Base-by-base conservation (phyloP, 306 rosid species). In the Amphicarpaea edgeworthii region DNA sequence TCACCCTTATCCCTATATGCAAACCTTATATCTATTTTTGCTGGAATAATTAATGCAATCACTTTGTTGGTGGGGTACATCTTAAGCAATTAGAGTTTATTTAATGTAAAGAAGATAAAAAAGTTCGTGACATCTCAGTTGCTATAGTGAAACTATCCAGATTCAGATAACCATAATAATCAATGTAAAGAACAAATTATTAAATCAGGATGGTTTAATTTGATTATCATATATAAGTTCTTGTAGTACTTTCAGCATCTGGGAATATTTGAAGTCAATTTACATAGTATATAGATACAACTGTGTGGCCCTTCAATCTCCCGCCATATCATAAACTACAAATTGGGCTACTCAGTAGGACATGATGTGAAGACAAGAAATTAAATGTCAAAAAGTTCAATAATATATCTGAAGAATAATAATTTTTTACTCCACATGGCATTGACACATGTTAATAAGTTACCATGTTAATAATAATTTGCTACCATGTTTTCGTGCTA, bases 161-260 rank as follows among this genome's bases (percentile, higher is more conserved):
- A 24, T 30, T 30, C 15, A 32, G 32, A 3, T 53, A 53, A 23
- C 26, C 43, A 8, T 26, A 68, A 12, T 21, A 4, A 34, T 5
- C 7, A 38, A 16, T 16, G 0, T 7, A 3, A 28, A 32, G 19
- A 75, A 15, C 14, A 71, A 58, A 26, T 12, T 28, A 26, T 12
- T 28, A 24, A 76, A 76, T 38, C 15, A 76, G 17, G 50, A 55
- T 42, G 32, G n/a, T n/a, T n/a, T n/a, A 38, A 34, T 76, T 50
- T 66, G 42, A 76, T 54, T 16, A 67, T 17, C 19, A 16, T 41
- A 17, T 66, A 16, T 54, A 17, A 53, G 53, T 34, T 50, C 20
- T 51, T 12, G 65, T 11, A 75, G 57, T 42, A 41, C 41, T 80
- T 67, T 66, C 49, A 37, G 70, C 37, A 73, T 46, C 72, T 24